Conservation (phyloP, 345 rosid species). For the Iberis pinnata region DNA sequence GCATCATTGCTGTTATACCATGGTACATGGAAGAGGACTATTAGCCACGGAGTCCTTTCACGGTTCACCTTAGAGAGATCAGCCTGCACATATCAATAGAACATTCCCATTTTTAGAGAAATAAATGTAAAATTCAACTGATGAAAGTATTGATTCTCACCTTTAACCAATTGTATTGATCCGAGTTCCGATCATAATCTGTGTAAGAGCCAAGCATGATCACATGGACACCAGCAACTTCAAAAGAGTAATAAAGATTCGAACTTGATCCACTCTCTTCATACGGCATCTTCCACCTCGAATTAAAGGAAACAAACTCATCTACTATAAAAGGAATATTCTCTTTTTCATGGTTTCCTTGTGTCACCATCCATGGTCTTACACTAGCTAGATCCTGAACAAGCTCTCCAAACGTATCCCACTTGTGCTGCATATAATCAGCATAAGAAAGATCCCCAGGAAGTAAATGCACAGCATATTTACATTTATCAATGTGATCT, state of each 20-base stretch:
- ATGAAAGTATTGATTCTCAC: constrained; percentile 29
- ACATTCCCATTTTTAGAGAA: neutral
- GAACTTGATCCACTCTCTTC: constrained; percentile 83
- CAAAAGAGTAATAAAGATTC: constrained; percentile 90
- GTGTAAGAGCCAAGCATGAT: constrained; percentile 87
- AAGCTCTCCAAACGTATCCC: constrained; percentile 90
- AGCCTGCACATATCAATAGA: constrained; percentile 37
- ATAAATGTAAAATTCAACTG: neutral
- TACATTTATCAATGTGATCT: constrained; percentile 69
- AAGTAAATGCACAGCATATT: constrained; percentile 69
- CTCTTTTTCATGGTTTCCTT: constrained; percentile 92
- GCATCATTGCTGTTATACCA: constrained; percentile 93
- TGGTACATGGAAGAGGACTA: constrained; percentile 73
- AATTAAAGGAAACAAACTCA: constrained; percentile 67
- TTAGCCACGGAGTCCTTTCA: constrained; percentile 81
- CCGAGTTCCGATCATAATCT: constrained; percentile 56
- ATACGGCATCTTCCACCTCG: constrained; percentile 95
- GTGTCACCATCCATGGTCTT: constrained; percentile 97
- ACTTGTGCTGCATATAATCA: constrained; percentile 67
- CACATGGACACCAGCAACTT: constrained; percentile 73
- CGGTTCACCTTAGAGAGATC: constrained; percentile 78
- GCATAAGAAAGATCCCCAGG: constrained; percentile 98
- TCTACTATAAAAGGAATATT: constrained; percentile 53
- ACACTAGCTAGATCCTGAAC: constrained; percentile 92
- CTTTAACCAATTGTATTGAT: constrained; percentile 81